A percentile compares a stretch with the other conserved stretches of the same genome.
Evolutionary conservation across 2,329 filamentous ascomycete genomes (phyloP).

Genomic region (Exophiala dermatitidis): DNA sequence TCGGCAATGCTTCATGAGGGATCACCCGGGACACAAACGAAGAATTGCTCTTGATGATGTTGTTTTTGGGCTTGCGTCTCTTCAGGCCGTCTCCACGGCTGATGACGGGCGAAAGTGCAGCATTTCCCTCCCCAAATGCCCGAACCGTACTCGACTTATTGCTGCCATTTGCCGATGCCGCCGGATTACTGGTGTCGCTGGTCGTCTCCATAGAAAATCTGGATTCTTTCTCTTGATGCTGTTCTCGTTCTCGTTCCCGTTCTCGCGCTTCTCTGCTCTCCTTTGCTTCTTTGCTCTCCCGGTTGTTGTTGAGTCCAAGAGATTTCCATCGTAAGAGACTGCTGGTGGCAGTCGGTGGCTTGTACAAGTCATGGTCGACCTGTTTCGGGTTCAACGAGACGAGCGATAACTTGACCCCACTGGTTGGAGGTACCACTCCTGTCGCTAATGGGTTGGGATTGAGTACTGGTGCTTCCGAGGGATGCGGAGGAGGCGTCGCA

Average conservation of each 20-base stretch:
- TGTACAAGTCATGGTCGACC: conserved; percentile 41
- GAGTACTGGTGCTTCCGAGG: conserved; percentile 77
- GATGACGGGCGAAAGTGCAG: conserved; percentile 56
- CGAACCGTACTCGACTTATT: conserved; percentile 41
- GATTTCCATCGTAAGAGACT: conserved; percentile 29
- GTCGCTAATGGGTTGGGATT: conserved; percentile 91
- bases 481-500: conserved; percentile 89
- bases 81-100: conserved; percentile 64
- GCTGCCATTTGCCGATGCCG: conserved; percentile 39
- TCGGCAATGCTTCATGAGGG: conserved; percentile 71
- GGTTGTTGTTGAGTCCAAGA: conserved; percentile 23
- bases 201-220: conserved; percentile 55
- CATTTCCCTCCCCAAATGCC: conserved; percentile 80
- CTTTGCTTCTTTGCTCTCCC: conserved; percentile 35
- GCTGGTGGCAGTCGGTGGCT: conserved; percentile 47
- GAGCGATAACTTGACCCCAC: conserved; percentile 77
- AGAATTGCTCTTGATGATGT: conserved; percentile 96
- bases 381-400: conserved; percentile 61
- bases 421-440: conserved; percentile 70
- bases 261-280: conserved; percentile 51
- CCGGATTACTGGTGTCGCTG: conserved; percentile 45
- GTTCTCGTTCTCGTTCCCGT: conserved; percentile 21
- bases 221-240: conserved; percentile 48
- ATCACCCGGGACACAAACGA: conserved; percentile 97
- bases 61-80: conserved; percentile 91